These are phyloP conservation scores for Trametes coccinea DNA, from an alignment of 768 basidiomycete genomes.

Conservation along the genomic window DNA sequence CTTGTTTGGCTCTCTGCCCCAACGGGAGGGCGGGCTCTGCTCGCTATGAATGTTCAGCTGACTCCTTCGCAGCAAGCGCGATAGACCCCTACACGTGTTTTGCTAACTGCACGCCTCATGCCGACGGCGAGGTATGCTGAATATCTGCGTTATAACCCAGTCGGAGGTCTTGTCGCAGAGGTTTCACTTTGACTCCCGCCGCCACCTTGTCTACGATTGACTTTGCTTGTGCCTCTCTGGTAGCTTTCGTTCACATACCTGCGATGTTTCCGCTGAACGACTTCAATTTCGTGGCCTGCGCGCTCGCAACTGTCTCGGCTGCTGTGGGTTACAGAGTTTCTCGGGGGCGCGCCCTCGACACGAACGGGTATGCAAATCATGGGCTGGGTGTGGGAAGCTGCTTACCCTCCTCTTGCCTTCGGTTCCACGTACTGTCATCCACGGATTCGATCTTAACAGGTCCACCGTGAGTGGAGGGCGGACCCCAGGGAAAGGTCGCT, in stretches of 20 bases:
- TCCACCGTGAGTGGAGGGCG: too few species aligned
- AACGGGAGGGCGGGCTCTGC: too few species aligned
- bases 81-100: slow-evolving; percentile 17
- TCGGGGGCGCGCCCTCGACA: slow-evolving; percentile 13
- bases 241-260: not conserved
- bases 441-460: not conserved
- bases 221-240: slow-evolving; percentile 1
- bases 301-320: slow-evolving; percentile 30
- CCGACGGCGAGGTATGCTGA: slow-evolving; percentile 15
- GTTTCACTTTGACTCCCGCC: slow-evolving; percentile 7
- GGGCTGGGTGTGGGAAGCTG: not conserved
- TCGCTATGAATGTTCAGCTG: slow-evolving; percentile 1
- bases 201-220: slow-evolving; percentile 11
- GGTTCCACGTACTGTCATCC: not conserved
- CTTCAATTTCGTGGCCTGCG: slow-evolving; percentile 30
- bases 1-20: not conserved
- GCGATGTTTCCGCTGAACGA: slow-evolving; percentile 30
- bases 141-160: slow-evolving; percentile 11
- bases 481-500: not conserved
- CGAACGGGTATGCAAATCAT: slow-evolving; percentile 13
- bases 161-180: not conserved
- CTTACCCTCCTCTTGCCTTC: not conserved
- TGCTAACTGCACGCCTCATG: slow-evolving; percentile 25
- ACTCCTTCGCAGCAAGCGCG: not conserved
- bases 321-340: slow-evolving; percentile 29